Conservation (phyloP, 1,284 basidiomycete species). For the Cutaneotrichosporon dermatis region DNA sequence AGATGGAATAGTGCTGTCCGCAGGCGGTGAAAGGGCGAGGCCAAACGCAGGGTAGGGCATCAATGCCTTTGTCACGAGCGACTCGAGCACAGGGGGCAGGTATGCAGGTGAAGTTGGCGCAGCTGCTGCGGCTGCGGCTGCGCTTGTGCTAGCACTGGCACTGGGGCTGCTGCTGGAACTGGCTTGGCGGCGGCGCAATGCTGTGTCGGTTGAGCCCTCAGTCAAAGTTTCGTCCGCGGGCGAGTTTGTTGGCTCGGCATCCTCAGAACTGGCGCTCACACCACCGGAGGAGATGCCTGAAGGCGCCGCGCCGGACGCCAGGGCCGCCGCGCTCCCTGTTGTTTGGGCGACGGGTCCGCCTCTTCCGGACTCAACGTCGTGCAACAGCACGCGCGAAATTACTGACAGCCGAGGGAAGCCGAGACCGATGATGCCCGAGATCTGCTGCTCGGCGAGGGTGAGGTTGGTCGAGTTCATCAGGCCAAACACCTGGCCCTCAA, state of each 20-base stretch:
- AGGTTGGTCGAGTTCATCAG: conserved; percentile 46
- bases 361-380: background rate
- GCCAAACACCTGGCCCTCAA: conserved; percentile 33
- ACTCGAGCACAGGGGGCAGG: conserved; percentile 37
- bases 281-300: too few species aligned
- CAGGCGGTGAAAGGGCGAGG: conserved; percentile 31
- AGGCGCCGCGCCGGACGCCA: too few species aligned
- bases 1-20: conserved; percentile 1
- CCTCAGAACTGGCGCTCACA: too few species aligned
- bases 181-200: background rate
- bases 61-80: conserved; percentile 24
- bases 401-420: conserved; percentile 46
- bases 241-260: too few species aligned
- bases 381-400: conserved; percentile 18
- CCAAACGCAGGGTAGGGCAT: conserved; percentile 39
- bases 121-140: conserved; percentile 1
- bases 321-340: too few species aligned
- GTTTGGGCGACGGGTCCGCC: too few species aligned
- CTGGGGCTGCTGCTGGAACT: background rate
- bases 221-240: too few species aligned
- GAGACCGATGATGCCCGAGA: conserved; percentile 48
- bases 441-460: conserved; percentile 39
- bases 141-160: background rate
- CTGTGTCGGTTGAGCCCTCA: background rate
- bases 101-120: conserved; percentile 19